Evolutionary conservation across 495 filamentous ascomycete genomes (phyloP), one percentile per base, ranked within the genome.

Genomic region (Aspergillus bridgeri): DNA sequence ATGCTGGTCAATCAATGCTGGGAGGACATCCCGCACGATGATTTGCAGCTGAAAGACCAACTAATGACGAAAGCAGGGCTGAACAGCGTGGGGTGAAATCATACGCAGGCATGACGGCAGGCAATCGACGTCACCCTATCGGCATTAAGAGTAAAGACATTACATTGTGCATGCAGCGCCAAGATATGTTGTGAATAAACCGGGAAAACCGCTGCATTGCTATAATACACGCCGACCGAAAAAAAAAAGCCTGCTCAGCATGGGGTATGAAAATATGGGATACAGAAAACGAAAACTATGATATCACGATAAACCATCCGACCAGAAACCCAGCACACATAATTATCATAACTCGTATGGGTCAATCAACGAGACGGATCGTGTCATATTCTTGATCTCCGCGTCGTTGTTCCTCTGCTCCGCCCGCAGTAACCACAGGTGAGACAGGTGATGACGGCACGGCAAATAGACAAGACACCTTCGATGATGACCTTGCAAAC

Each of bases 361-460:
- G 13, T 38, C 13, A 38, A 11, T 38, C 33, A 38, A 9, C 33
- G 33, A 38, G 33, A 38, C 33, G 33, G 17, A 13, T 38, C 11
- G 33, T 38, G 17, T 64, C 47, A 70, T n/a, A 71, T 60, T 17
- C 55, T 60, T 8, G 67, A 66, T 52, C 70, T 64, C 11, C 55
- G 56, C 3, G 63, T 55, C 7, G 53, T 55, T 33, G 42, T 45
- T 21, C 72, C 67, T 29, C 75, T 64, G 38, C 80, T 61, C 23
- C 74, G 56, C 18, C 82, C 84, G 29, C 73, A 75, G 25, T 76
- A 77, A 17, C 89, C 84, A 78, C 92, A 97, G 45, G 92, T 96
- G 54, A 97, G 73, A 79, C 86, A 96, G 58, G 82, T 83, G 77
- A 97, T 87, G 74, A 96, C 80, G 75, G 90, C 89, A 74, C 87